phyloP scores from a whole-genome alignment of 768 basidiomycete genomes.

The Mycena filopes region DNA sequence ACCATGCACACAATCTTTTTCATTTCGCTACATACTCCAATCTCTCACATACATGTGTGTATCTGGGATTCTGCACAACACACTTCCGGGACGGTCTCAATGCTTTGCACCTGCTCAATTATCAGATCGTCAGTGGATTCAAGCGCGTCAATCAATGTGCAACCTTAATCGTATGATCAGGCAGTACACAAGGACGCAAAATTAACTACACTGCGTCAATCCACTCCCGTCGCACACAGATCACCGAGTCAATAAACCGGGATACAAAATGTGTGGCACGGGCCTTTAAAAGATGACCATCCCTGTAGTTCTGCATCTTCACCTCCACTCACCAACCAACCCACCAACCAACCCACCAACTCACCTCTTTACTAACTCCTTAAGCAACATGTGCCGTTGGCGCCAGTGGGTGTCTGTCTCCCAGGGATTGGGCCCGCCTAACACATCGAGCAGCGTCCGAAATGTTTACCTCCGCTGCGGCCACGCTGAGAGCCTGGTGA shows the following conservation, averaged over 20 bases:
- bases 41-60: constrained; percentile 22
- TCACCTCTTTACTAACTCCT: constrained; percentile 17
- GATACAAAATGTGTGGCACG: background rate
- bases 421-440: background rate
- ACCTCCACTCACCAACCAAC: constrained; percentile 17
- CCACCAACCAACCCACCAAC: constrained; percentile 18
- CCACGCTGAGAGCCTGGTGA: constrained; percentile 57
- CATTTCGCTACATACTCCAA: constrained; percentile 11
- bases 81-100: background rate
- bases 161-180: constrained; percentile 23
- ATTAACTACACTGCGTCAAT: constrained; percentile 16
- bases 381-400: constrained; percentile 63
- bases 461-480: constrained; percentile 60
- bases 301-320: constrained; percentile 16
- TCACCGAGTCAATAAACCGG: constrained; percentile 6
- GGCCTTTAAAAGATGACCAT: constrained; percentile 30
- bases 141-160: background rate
- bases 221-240: background rate
- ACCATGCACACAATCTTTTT: constrained; percentile 18
- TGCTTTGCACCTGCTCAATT: constrained; percentile 2
- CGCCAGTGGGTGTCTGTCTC: constrained; percentile 57
- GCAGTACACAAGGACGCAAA: constrained; percentile 15
- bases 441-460: constrained; percentile 48
- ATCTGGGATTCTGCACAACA: constrained; percentile 4
- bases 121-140: constrained; percentile 23